Base-by-base conservation (phyloP, 2,329 filamentous ascomycete genomes). In the Aureobasidium sp. region DNA sequence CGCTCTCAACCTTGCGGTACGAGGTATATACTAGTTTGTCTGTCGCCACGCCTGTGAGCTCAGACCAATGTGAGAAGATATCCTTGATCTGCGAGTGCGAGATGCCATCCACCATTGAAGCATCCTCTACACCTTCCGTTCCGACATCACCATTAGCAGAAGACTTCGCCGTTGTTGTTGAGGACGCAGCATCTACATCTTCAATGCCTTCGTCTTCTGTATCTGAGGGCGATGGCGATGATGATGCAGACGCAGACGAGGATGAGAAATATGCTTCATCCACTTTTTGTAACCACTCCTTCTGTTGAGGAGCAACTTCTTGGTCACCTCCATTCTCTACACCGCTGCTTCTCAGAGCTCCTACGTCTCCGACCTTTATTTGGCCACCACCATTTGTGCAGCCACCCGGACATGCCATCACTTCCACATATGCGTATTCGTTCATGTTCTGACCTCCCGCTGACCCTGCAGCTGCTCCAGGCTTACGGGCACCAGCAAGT, bases 321-420 rank as follows among this genome's bases (percentile, higher is more conserved):
- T 74, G 74, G 17, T 71, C 70, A 10, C 68, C 69, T 69, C 70
- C 70, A 46, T 72, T 71, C 50, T 70, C 70, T n/a, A 74, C 67
- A 2, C 70, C 70, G 6, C 69, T 71, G 23, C 64, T 70, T 64
- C 77, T 67, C 29, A 81, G 65, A 5, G 75, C 73, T 46, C 74
- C 77, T 7, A 89, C 84, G 72, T 97, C 94, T 59, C 91, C 89
- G 29, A 90, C 84, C 71, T 96, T 96, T 72, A 99, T 87, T 78
- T 99, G 94, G 0, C 94, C 94, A 41, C 94, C 94, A 1, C 94
- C 94, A 69, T 99, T 99, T 61, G 94, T 99, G 77, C 94, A 99
- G 3, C 94, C 94, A n/a, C 94, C 94, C 0, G 94, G 94, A 74
- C 94, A 99, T 15, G 94, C 94, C 94, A 99, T 99, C 63, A 99